A percentile compares a stretch with the other conserved stretches of the same genome.
Evolutionary conservation across 495 filamentous ascomycete species (phyloP).

Genomic region (Astrothelium subdiscretum): DNA sequence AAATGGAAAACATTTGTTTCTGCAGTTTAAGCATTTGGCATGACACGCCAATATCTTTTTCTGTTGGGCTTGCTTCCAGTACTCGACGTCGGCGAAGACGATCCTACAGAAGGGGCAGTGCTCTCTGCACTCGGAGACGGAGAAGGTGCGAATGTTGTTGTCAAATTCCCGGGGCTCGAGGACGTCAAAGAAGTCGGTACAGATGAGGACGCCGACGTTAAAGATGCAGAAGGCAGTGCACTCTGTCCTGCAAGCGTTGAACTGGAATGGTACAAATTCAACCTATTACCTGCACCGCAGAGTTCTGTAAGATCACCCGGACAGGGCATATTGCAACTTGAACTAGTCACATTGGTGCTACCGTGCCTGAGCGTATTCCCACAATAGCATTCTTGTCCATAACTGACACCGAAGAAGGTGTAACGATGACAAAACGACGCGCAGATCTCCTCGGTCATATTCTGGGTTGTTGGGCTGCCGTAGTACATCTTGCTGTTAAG

Average conservation of each 20-base stretch:
- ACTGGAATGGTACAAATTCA: not conserved
- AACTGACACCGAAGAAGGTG: constrained; percentile 22
- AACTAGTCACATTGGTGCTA: not conserved
- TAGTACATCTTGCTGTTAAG: constrained; percentile 4
- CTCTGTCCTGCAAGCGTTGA: not conserved
- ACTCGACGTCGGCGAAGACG: no score
- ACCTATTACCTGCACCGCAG: not conserved
- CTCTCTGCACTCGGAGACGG: no score
- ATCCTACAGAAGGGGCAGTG: no score
- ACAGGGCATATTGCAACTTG: not conserved
- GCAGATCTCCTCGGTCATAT: constrained; percentile 12
- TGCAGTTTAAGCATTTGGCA: no score
- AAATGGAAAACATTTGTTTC: no score
- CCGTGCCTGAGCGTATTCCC: not conserved
- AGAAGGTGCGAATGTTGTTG: no score
- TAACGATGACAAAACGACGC: constrained; percentile 17
- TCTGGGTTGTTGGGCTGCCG: constrained; percentile 6
- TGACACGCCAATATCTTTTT: no score
- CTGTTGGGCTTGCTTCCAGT: no score
- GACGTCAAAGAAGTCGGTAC: no score
- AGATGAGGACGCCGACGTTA: no score
- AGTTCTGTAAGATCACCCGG: not conserved
- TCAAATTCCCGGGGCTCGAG: no score
- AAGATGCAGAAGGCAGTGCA: no score
- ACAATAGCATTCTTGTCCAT: constrained; percentile 3